phyloP scores from a whole-genome alignment of 2,329 filamentous ascomycete genomes.

The Monascus ruber region DNA sequence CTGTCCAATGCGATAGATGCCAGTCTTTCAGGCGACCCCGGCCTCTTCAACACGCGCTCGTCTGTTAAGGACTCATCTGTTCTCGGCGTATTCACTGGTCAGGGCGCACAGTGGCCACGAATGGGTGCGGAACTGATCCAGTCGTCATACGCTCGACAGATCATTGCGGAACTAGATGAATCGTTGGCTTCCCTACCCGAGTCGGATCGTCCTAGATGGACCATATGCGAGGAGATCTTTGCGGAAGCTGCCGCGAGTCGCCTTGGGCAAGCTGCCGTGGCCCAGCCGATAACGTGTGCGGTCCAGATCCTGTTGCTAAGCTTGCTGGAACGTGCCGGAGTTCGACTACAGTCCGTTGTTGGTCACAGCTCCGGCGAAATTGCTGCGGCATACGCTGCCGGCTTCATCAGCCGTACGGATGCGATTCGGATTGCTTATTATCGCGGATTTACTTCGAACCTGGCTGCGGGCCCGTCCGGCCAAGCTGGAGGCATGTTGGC shows the following conservation, averaged over 20 bases:
- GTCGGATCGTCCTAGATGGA: conserved; percentile 8
- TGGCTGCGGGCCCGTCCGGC: neutral
- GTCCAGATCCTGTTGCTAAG: conserved; percentile 38
- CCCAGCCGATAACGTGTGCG: conserved; percentile 24
- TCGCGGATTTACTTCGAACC: conserved; percentile 17
- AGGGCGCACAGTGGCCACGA: conserved; percentile 16
- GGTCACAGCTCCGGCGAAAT: conserved; percentile 43
- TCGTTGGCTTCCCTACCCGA: conserved; percentile 4
- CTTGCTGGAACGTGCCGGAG: conserved; percentile 33
- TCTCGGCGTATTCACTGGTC: conserved; percentile 20
- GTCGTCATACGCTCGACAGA: conserved; percentile 1
- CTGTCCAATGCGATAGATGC: neutral
- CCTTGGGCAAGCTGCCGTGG: conserved; percentile 4
- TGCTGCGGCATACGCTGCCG: conserved; percentile 37
- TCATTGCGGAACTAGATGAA: conserved; percentile 2
- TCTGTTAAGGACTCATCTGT: conserved; percentile 2
- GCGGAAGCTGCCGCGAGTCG: conserved; percentile 1
- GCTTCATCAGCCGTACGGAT: conserved; percentile 29
- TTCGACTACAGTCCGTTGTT: conserved; percentile 29
- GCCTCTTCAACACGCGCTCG: neutral
- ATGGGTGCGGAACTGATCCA: conserved; percentile 13
- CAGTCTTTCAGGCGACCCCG: too few relatives aligned
- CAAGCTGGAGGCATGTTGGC: conserved; percentile 7
- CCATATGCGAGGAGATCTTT: conserved; percentile 4
- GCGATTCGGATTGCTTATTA: conserved; percentile 33